A percentile compares a stretch with the other conserved stretches of the same genome.
These are phyloP conservation scores for Penicillium daleae DNA, from an alignment of 495 filamentous ascomycete species.

Conservation along the genomic window DNA sequence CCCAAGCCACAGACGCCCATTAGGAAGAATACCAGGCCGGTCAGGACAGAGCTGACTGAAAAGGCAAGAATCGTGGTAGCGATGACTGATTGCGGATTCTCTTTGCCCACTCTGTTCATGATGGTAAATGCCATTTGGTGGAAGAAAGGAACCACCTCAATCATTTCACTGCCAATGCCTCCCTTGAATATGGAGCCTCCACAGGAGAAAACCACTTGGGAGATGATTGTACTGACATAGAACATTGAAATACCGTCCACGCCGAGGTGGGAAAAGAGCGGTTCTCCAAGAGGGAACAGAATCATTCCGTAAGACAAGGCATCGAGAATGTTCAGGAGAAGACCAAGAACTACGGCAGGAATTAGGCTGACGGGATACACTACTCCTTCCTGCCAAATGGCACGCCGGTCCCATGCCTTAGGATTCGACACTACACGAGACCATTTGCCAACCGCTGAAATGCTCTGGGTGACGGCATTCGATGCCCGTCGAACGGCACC, in stretches of 20 bases:
- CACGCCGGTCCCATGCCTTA: slow-evolving; percentile 70
- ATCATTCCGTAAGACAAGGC: slow-evolving; percentile 98
- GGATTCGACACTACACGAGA: slow-evolving; percentile 52
- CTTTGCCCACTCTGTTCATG: slow-evolving; percentile 72
- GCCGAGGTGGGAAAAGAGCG: slow-evolving; percentile 80
- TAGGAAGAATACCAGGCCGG: slow-evolving; percentile 85
- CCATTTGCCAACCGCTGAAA: slow-evolving; percentile 31
- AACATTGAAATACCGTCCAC: slow-evolving; percentile 97
- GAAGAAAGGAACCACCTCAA: slow-evolving; percentile 97
- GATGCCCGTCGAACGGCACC: slow-evolving; percentile 13
- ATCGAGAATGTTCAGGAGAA: slow-evolving; percentile 91
- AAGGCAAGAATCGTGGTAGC: slow-evolving; percentile 92
- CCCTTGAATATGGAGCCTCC: slow-evolving; percentile 87
- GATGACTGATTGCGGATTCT: slow-evolving; percentile 81
- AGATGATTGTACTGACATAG: slow-evolving; percentile 94
- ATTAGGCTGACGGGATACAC: slow-evolving; percentile 69
- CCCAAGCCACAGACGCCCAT: slow-evolving; percentile 87
- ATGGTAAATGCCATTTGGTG: slow-evolving; percentile 96
- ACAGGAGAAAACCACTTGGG: slow-evolving; percentile 88
- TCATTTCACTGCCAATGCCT: slow-evolving; percentile 96
- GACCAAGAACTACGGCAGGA: slow-evolving; percentile 84
- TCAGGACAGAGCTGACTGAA: slow-evolving; percentile 87
- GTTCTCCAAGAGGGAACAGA: slow-evolving; percentile 84
- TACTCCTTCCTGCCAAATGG: slow-evolving; percentile 65
- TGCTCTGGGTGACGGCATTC: slow-evolving; percentile 23